These are phyloP conservation scores for Plasmodium falciparum DNA, from an alignment of 169 alveolate species.

Conservation along the genomic window DNA sequence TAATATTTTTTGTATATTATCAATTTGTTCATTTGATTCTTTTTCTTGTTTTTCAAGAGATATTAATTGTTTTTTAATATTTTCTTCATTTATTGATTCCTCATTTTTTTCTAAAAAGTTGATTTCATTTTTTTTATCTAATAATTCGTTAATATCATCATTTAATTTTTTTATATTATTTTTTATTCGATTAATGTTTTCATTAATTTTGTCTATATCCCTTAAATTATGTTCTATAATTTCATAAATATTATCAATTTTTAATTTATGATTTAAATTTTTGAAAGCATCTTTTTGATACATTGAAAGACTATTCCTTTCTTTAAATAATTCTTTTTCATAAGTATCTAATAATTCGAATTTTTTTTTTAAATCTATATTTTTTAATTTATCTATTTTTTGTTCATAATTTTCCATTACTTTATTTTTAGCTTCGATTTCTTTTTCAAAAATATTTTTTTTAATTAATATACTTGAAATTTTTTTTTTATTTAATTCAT, in stretches of 20 bases:
- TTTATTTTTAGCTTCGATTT: constrained; percentile 26
- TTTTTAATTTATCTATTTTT: constrained; percentile 20
- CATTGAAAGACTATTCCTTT: constrained; percentile 31
- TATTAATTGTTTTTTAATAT: constrained; percentile 15
- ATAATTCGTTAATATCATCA: constrained; percentile 53
- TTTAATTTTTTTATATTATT: constrained; percentile 58
- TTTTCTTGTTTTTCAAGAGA: constrained; percentile 10
- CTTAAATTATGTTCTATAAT: constrained; percentile 13
- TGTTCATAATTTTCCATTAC: constrained; percentile 29
- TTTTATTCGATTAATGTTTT: constrained; percentile 40
- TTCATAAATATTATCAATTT: constrained; percentile 33
- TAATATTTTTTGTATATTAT: neutral
- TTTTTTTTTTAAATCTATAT: constrained; percentile 35
- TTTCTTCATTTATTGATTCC: neutral
- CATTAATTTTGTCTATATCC: constrained; percentile 40
- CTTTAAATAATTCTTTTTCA: constrained; percentile 37
- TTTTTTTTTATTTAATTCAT: constrained; percentile 51
- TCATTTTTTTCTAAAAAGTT: neutral
- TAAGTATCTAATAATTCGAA: constrained; percentile 2
- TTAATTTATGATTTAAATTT: constrained; percentile 24
- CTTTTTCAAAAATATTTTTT: constrained; percentile 38
- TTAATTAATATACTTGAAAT: constrained; percentile 21
- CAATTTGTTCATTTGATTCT: neutral
- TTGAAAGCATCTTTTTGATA: constrained; percentile 40
- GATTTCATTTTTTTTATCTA: constrained; percentile 48